These are phyloP conservation scores for Byssothecium circinans DNA, from an alignment of 2,329 filamentous ascomycete species.

Conservation along the genomic window DNA sequence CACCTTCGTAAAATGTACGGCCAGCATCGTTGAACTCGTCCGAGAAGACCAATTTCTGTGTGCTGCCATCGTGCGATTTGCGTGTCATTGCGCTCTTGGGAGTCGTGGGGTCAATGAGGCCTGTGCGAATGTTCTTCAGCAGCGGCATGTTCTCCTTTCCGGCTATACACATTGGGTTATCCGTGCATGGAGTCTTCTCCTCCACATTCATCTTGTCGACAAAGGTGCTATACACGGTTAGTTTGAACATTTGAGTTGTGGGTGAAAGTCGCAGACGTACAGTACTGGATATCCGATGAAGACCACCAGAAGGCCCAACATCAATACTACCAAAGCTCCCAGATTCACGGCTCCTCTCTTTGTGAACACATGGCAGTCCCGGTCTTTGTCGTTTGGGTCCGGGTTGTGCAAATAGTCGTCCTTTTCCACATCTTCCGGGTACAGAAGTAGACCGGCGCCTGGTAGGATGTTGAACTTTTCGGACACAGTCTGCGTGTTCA, in stretches of 20 bases:
- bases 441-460: conserved; percentile 66
- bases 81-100: conserved; percentile 60
- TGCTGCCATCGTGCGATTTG: conserved; percentile 61
- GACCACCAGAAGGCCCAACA: conserved; percentile 62
- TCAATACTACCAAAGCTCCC: conserved; percentile 62
- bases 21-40: conserved; percentile 71
- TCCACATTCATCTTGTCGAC: conserved; percentile 50
- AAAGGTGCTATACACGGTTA: conserved; percentile 56
- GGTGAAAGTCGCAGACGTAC: conserved; percentile 51
- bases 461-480: conserved; percentile 75
- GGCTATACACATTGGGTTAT: conserved; percentile 54
- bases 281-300: conserved; percentile 72
- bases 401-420: conserved; percentile 74
- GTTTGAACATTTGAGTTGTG: background rate
- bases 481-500: conserved; percentile 72
- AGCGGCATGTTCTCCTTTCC: conserved; percentile 52
- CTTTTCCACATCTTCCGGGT: conserved; percentile 72
- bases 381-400: conserved; percentile 63
- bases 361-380: conserved; percentile 67
- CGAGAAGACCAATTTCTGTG: conserved; percentile 68
- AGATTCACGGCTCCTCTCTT: conserved; percentile 66
- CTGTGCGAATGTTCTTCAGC: conserved; percentile 61
- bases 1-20: conserved; percentile 69
- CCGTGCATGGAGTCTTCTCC: conserved; percentile 41
- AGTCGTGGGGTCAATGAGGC: conserved; percentile 69